Percentiles rank a stretch among this genome's conserved stretches.
Evolutionary conservation across 345 rosid genomes (phyloP).

Genomic region (Acer yangbiense): DNA sequence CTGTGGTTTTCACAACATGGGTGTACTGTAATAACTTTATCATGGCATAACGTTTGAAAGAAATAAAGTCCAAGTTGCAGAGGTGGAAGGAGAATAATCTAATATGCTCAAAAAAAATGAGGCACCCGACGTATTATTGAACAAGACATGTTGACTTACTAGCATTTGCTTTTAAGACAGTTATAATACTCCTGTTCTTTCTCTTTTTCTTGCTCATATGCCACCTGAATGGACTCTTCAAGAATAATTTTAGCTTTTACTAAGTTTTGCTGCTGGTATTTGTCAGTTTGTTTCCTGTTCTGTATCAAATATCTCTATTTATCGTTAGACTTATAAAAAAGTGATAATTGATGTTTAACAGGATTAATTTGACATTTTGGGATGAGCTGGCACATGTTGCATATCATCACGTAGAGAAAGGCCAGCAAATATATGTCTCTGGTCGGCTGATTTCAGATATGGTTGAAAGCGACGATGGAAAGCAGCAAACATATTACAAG

Average conservation of each 20-base stretch:
- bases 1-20: not conserved
- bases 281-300: conserved; percentile 8
- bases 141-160: not conserved
- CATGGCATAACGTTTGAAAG: not conserved
- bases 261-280: not conserved
- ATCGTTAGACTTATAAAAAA: not conserved
- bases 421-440: conserved; percentile 59
- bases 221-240: not conserved
- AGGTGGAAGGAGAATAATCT: conserved; percentile 1
- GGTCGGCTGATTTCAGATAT: conserved; percentile 60
- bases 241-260: not conserved
- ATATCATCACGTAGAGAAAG: conserved; percentile 53
- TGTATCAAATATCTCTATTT: not conserved
- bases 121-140: not conserved
- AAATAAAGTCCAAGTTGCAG: not conserved
- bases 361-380: conserved; percentile 73
- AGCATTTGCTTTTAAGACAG: not conserved
- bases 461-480: conserved; percentile 55
- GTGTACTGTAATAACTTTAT: not conserved
- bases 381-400: conserved; percentile 62
- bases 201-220: not conserved
- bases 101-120: not conserved
- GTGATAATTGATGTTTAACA: conserved; percentile 21
- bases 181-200: not conserved
- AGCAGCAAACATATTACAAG: conserved; percentile 60